Evolutionary conservation across 192 early-diverging fungal genomes (phyloP), one percentile per base, ranked within the genome.

Genomic region (Coemansia sp.): DNA sequence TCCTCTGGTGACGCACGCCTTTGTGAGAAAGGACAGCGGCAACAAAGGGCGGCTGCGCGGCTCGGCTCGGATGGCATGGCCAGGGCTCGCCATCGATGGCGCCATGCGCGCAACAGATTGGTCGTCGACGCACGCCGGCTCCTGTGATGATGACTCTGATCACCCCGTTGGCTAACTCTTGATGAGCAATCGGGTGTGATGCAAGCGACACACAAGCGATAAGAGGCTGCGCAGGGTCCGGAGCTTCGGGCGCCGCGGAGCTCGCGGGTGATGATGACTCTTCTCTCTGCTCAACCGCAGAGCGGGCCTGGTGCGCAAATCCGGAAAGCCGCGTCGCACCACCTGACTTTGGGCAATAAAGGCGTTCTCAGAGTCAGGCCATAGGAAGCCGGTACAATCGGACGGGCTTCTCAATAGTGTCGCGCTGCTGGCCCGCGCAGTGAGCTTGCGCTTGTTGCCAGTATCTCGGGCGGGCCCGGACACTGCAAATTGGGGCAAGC

Each of bases 31-130:
- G n/a, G n/a, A n/a, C n/a, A n/a, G n/a, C n/a, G n/a, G n/a, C n/a
- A n/a, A n/a, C n/a, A n/a, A n/a, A 52, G 50, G 15, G 20, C 48
- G 15, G 19, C 48, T 12, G 17, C 19, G 37, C 57, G 57, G 57
- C 57, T 58, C 57, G 57, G 22, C 38, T 58, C 57, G 19, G 38
- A 5, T 14, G 15, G 37, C 8, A 36, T 42, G 9, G 44, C 59
- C 59, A 47, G 15, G 37, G 14, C 57, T 58, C 38, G 26, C 59
- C 59, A 60, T 60, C 59, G 59, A 60, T 60, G 25, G 20, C 59
- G 59, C 59, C 59, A 49, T 47, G 19, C 46, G 59, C 26, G 59
- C 59, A 26, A 31, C 7, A 46, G 46, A 60, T 50, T 50, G 47
- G 59, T 47, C 46, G 42, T 38, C 6, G 22, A 11, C 20, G 57